Evolutionary conservation across 768 basidiomycete species (phyloP).

Genomic region (Amanita molliuscula): DNA sequence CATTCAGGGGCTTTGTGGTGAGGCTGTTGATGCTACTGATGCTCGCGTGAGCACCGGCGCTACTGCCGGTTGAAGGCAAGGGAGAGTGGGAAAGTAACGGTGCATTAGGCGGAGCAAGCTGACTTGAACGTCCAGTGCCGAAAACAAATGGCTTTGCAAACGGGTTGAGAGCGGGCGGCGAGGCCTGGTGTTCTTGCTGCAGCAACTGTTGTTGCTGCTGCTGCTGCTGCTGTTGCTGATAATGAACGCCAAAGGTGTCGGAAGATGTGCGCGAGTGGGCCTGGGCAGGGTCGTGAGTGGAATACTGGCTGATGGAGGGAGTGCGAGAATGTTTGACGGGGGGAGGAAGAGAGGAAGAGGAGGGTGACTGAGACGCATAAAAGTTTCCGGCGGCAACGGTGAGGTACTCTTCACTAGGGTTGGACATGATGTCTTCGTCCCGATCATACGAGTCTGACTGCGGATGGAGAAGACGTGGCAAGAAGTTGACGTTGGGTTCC

Average conservation of each 20-base stretch:
- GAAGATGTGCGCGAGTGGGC: conserved; percentile 55
- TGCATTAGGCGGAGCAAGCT: conserved; percentile 19
- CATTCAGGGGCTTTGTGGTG: conserved; percentile 63
- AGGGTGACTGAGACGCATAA: conserved; percentile 31
- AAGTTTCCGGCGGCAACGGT: conserved; percentile 32
- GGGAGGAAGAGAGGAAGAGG: conserved; percentile 43
- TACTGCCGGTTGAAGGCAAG: conserved; percentile 28
- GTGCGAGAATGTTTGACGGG: conserved; percentile 57
- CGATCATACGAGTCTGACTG: conserved; percentile 25
- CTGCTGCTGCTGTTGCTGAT: conserved; percentile 13
- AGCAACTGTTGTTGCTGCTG: conserved; percentile 11
- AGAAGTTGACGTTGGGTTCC: conserved; percentile 27
- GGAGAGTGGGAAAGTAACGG: conserved; percentile 28
- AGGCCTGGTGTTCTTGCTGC: conserved; percentile 10
- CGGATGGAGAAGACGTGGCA: background rate
- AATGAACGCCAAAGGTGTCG: conserved; percentile 17
- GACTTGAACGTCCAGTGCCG: conserved; percentile 30
- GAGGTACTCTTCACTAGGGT: conserved; percentile 67
- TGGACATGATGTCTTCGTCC: conserved; percentile 62
- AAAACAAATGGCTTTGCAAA: conserved; percentile 82
- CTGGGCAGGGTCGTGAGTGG: conserved; percentile 47
- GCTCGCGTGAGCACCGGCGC: background rate
- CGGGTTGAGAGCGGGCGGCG: conserved; percentile 48
- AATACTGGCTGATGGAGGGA: conserved; percentile 45
- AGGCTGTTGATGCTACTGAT: background rate